Conservation (phyloP, 2,329 filamentous ascomycete genomes). For the Cladophialophora chaetospira region DNA sequence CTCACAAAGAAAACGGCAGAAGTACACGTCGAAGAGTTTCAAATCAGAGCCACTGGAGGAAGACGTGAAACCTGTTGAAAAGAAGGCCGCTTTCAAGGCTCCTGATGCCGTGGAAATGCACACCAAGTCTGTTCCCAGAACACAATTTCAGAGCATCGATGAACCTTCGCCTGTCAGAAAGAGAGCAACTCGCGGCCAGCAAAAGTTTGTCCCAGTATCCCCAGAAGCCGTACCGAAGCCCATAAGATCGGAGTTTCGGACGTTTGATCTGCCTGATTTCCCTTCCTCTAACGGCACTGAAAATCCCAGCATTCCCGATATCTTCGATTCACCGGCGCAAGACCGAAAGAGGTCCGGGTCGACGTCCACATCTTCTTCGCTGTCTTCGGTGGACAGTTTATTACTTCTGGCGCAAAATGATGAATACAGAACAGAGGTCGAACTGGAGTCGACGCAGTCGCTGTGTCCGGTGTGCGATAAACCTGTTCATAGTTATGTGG, state of each 20-base stretch:
- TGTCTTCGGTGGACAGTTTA: slow-evolving; percentile 28
- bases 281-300: slow-evolving; percentile 20
- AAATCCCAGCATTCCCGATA: slow-evolving; percentile 8
- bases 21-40: slow-evolving; percentile 21
- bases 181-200: neutral
- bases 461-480: slow-evolving; percentile 20
- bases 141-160: slow-evolving; percentile 8
- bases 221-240: neutral
- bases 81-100: slow-evolving; percentile 7
- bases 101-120: slow-evolving; percentile 11
- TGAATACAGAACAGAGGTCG: slow-evolving; percentile 9
- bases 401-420: slow-evolving; percentile 22
- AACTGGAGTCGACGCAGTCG: neutral
- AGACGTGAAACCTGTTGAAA: neutral
- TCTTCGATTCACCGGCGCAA: neutral
- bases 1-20: slow-evolving; percentile 22
- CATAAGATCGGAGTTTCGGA: slow-evolving; percentile 5
- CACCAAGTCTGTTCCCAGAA: neutral
- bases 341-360: slow-evolving; percentile 21
- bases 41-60: slow-evolving; percentile 12
- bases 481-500: slow-evolving; percentile 4
- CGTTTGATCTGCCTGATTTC: slow-evolving; percentile 23
- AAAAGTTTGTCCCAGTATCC: slow-evolving; percentile 7
- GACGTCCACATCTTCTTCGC: slow-evolving; percentile 17
- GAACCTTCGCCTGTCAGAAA: neutral